These are phyloP conservation scores for Spiromastix sp. DNA, from an alignment of 2,329 filamentous ascomycete genomes.

Conservation along the genomic window DNA sequence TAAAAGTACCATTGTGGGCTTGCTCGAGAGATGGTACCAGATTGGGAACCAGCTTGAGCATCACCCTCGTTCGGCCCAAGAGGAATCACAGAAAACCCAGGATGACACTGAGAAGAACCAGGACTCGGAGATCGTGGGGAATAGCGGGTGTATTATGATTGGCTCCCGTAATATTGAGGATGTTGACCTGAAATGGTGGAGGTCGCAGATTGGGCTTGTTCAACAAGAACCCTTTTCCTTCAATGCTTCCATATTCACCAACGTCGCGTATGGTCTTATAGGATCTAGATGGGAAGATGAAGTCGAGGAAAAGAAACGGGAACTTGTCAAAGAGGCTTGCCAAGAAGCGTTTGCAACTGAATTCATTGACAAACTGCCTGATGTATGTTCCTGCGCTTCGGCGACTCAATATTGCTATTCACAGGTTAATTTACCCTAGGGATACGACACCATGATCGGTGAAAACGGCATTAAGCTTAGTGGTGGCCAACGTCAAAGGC, in stretches of 20 bases:
- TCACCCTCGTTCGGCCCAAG: background rate
- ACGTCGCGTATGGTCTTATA: conserved; percentile 49
- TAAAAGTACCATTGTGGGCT: conserved; percentile 35
- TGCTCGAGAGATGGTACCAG: conserved; percentile 35
- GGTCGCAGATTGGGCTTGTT: conserved; percentile 51
- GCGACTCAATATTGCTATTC: background rate
- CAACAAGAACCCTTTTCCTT: conserved; percentile 61
- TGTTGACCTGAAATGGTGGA: conserved; percentile 53
- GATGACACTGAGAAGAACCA: background rate
- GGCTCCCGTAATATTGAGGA: conserved; percentile 43
- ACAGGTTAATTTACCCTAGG: conserved; percentile 27
- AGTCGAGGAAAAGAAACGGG: conserved; percentile 30
- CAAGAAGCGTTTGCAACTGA: conserved; percentile 59
- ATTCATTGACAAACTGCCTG: conserved; percentile 54
- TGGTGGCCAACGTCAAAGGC: conserved; percentile 75
- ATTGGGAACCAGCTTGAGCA: conserved; percentile 9
- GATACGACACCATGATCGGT: conserved; percentile 64
- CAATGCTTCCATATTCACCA: conserved; percentile 53
- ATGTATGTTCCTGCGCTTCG: conserved; percentile 10
- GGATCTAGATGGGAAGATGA: conserved; percentile 26
- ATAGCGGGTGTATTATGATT: conserved; percentile 42
- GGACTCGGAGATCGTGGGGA: conserved; percentile 2
- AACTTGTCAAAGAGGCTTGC: conserved; percentile 51
- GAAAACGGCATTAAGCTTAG: conserved; percentile 69
- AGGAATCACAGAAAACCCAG: conserved; percentile 2